These are phyloP conservation scores for Alnus glutinosa DNA, from an alignment of 306 rosid species.

Conservation along the genomic window DNA sequence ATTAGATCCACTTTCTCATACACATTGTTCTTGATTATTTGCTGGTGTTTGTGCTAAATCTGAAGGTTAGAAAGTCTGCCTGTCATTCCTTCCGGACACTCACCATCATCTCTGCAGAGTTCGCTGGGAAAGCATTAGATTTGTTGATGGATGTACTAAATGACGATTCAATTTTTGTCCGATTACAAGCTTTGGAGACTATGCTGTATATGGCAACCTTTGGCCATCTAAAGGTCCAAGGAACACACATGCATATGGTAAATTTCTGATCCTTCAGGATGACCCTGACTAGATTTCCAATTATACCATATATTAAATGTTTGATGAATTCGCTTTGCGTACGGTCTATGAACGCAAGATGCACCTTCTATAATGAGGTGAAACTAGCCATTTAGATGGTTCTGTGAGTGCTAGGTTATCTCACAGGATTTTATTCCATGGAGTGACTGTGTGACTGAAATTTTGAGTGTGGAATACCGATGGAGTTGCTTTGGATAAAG, in stretches of 20 bases:
- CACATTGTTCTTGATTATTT: not conserved
- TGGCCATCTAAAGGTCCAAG: conserved; percentile 61
- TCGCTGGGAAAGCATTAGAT: conserved; percentile 65
- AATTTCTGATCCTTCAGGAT: conserved; percentile 23
- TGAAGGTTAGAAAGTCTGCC: conserved; percentile 79
- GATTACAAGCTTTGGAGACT: conserved; percentile 76
- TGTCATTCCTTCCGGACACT: conserved; percentile 62
- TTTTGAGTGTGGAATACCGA: no score
- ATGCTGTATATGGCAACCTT: conserved; percentile 65
- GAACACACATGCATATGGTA: conserved; percentile 75
- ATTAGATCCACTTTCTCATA: conserved; percentile 7
- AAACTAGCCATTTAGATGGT: no score
- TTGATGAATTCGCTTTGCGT: no score
- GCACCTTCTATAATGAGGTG: no score
- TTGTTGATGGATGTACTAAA: conserved; percentile 69
- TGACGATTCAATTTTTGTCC: conserved; percentile 67
- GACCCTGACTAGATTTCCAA: conserved; percentile 8
- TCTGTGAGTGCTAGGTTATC: no score
- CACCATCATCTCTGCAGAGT: conserved; percentile 53
- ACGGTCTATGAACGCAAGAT: no score
- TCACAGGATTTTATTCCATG: no score
- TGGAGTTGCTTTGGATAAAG: no score
- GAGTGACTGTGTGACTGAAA: no score
- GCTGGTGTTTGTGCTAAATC: conserved; percentile 27
- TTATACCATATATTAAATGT: not conserved